Conservation (phyloP, 106 monocot species). For the Phalaenopsis aphrodite region DNA sequence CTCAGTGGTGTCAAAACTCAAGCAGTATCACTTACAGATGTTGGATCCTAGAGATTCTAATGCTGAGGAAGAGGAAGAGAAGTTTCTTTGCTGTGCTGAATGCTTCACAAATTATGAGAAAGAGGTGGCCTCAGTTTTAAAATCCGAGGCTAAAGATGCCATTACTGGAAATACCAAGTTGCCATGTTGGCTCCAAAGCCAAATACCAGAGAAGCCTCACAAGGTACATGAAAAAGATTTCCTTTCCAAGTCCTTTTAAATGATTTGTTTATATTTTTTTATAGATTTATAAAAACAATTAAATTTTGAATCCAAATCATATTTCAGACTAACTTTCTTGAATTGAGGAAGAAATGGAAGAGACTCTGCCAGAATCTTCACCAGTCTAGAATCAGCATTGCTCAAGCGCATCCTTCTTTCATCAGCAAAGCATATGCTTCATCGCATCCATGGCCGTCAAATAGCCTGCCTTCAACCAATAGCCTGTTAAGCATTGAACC, state of each 20-base stretch:
- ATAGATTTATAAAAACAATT: neutral
- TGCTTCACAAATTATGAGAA: conserved; percentile 65
- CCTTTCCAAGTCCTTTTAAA: neutral
- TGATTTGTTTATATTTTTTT: neutral
- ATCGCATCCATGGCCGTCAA: conserved; percentile 23
- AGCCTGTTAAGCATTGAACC: conserved; percentile 13
- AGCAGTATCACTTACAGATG: conserved; percentile 30
- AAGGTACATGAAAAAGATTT: conserved; percentile 26
- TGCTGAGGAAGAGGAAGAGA: conserved; percentile 41
- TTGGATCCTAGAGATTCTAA: conserved; percentile 19
- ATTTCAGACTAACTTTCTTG: conserved; percentile 40
- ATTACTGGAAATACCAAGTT: conserved; percentile 23
- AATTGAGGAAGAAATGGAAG: conserved; percentile 73
- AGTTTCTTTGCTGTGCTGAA: conserved; percentile 56
- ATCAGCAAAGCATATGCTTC: conserved; percentile 11
- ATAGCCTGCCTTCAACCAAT: conserved; percentile 15
- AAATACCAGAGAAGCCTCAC: conserved; percentile 27
- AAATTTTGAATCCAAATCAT: neutral
- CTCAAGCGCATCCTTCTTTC: conserved; percentile 17
- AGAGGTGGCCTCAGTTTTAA: conserved; percentile 39
- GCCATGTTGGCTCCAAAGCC: conserved; percentile 61
- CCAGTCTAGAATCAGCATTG: conserved; percentile 14
- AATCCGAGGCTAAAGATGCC: conserved; percentile 11
- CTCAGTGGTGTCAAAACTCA: conserved; percentile 26
- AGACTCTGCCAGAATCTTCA: conserved; percentile 59